Percentiles rank a stretch among this genome's conserved stretches.
Conservation (phyloP, 768 basidiomycete genomes). For the Termitomyces sp. region DNA sequence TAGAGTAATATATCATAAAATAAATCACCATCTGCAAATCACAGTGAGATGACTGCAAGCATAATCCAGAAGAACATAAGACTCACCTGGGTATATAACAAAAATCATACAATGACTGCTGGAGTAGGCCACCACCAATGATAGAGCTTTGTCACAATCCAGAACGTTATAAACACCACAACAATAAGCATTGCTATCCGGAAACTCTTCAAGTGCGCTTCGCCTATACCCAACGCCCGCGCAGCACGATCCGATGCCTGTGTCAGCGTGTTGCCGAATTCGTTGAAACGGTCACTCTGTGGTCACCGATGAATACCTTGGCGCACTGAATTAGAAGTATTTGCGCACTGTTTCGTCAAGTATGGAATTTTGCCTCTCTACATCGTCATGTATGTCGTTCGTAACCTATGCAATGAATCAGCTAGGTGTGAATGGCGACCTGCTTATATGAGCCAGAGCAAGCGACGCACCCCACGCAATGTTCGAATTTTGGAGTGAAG, state of each 20-base stretch:
- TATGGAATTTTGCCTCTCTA: constrained; percentile 74
- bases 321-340: not conserved
- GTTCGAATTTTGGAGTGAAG: constrained; percentile 82
- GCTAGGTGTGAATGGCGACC: not conserved
- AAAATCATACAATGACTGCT: constrained; percentile 2
- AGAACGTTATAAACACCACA: constrained; percentile 46
- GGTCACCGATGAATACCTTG: not conserved
- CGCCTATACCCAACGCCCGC: constrained; percentile 67
- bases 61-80: not conserved
- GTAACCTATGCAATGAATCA: constrained; percentile 51
- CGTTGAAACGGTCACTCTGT: constrained; percentile 57
- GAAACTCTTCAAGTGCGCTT: constrained; percentile 63
- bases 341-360: constrained; percentile 67
- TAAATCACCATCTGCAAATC: not conserved
- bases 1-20: not conserved
- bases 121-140: constrained; percentile 37
- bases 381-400: constrained; percentile 80
- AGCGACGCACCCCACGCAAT: constrained; percentile 59
- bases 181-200: constrained; percentile 61
- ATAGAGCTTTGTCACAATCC: constrained; percentile 47
- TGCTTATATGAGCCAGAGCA: not conserved
- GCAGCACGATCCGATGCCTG: constrained; percentile 66
- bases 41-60: not conserved
- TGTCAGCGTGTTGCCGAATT: constrained; percentile 55
- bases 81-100: constrained; percentile 7